Percentiles rank a stretch among this genome's conserved stretches.
Evolutionary conservation across 2,329 filamentous ascomycete species (phyloP).

Genomic region (Endocalyx cinctus): DNA sequence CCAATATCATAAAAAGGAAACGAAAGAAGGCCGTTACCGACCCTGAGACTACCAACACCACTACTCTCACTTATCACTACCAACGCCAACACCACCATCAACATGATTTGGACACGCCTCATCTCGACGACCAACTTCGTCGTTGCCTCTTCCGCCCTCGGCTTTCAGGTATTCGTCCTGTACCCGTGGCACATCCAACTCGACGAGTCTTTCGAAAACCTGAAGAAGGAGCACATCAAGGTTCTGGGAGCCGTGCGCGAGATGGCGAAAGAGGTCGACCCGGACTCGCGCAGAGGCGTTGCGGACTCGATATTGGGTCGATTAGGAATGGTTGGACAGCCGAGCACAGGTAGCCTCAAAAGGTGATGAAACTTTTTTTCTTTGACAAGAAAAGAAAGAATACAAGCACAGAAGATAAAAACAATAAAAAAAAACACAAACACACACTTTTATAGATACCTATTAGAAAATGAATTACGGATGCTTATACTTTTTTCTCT

Average conservation of each 20-base stretch:
- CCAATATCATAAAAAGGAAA: slow-evolving; percentile 7
- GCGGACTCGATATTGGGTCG: slow-evolving; percentile 22
- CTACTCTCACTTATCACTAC: slow-evolving; percentile 1
- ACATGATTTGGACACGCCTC: slow-evolving; percentile 34
- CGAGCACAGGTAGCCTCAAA: slow-evolving; percentile 16
- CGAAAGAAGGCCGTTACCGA: too few relatives aligned
- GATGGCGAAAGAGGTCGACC: slow-evolving; percentile 25
- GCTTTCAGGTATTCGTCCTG: slow-evolving; percentile 64
- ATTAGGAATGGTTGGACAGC: slow-evolving; percentile 19
- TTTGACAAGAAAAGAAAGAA: slow-evolving; percentile 16
- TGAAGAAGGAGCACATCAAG: slow-evolving; percentile 53
- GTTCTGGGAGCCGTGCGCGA: slow-evolving; percentile 33
- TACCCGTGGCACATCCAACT: slow-evolving; percentile 68
- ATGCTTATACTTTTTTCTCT: slow-evolving; percentile 21
- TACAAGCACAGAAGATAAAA: slow-evolving; percentile 11
- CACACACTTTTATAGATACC: too few relatives aligned
- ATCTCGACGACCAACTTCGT: slow-evolving; percentile 62
- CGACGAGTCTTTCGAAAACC: slow-evolving; percentile 54
- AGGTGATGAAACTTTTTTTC: slow-evolving; percentile 19
- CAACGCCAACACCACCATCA: slow-evolving; percentile 10
- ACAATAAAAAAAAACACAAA: too few relatives aligned
- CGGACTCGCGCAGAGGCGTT: slow-evolving; percentile 23
- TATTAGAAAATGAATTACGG: too few relatives aligned
- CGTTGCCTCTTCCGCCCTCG: slow-evolving; percentile 59
- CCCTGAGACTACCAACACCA: too few relatives aligned